Evolutionary conservation across 352 stramenopile genomes (phyloP).

Genomic region (Phytopythium kandeliae): DNA sequence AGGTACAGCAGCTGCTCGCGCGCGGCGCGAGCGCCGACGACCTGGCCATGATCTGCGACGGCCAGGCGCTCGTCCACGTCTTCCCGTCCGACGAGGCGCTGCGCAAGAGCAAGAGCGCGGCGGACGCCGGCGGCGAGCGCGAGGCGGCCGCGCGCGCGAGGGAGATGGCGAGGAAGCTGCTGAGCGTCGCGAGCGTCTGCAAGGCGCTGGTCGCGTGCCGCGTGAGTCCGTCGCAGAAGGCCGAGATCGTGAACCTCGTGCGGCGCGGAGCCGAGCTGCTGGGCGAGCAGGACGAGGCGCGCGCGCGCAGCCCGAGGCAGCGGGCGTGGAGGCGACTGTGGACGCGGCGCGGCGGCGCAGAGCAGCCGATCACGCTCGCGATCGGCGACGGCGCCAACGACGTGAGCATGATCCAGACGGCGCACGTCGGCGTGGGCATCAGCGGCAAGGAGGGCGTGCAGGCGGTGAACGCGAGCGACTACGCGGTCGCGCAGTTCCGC

Average conservation of each 20-base stretch:
- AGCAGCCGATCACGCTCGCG: slow-evolving; percentile 87
- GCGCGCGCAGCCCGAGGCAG: neutral
- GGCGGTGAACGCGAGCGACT: slow-evolving; percentile 94
- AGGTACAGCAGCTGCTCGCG: slow-evolving; percentile 40
- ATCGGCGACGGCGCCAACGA: slow-evolving; percentile 99
- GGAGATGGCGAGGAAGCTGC: slow-evolving; percentile 34
- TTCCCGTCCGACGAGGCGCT: slow-evolving; percentile 53
- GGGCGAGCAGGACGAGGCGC: neutral
- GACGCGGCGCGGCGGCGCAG: neutral
- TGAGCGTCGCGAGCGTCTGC: slow-evolving; percentile 45
- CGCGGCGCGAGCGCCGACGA: slow-evolving; percentile 29
- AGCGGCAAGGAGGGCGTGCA: slow-evolving; percentile 96
- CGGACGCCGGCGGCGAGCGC: neutral
- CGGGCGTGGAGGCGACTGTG: slow-evolving; percentile 13
- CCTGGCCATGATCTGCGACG: slow-evolving; percentile 60
- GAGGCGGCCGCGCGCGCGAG: slow-evolving; percentile 13
- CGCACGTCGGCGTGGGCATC: slow-evolving; percentile 97
- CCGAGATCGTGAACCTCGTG: slow-evolving; percentile 68
- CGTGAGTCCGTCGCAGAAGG: slow-evolving; percentile 81
- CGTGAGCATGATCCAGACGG: slow-evolving; percentile 98
- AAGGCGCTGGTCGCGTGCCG: slow-evolving; percentile 82
- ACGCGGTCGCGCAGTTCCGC: slow-evolving; percentile 94
- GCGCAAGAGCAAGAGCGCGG: slow-evolving; percentile 28
- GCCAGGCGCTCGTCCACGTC: slow-evolving; percentile 58
- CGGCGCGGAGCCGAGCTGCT: slow-evolving; percentile 23